phyloP scores from a whole-genome alignment of 352 stramenopile species.

The Phytophthora sansomeana region DNA sequence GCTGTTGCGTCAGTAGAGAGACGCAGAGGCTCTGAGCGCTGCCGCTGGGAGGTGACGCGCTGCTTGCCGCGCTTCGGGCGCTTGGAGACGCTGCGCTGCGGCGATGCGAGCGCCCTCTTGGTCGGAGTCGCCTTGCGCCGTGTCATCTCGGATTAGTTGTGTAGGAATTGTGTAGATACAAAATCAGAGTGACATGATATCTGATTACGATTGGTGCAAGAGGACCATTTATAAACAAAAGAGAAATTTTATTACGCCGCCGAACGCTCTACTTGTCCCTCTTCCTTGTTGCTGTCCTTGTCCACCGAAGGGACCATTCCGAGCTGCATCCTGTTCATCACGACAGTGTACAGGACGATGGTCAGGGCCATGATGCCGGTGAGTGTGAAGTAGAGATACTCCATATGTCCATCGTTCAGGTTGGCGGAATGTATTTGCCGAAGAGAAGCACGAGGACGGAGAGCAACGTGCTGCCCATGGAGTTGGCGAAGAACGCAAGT shows the following conservation, averaged over 20 bases:
- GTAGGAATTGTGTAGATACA: not conserved
- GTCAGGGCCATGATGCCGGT: constrained; percentile 39
- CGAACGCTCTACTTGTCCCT: not conserved
- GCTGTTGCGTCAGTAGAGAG: constrained; percentile 11
- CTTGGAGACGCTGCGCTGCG: constrained; percentile 14
- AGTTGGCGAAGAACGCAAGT: constrained; percentile 44
- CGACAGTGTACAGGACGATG: constrained; percentile 41
- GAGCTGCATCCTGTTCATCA: constrained; percentile 43
- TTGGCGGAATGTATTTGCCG: constrained; percentile 47
- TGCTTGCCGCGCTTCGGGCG: constrained; percentile 1
- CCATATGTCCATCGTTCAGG: constrained; percentile 64
- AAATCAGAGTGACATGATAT: not conserved
- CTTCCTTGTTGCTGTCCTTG: not conserved
- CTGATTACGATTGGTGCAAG: not conserved
- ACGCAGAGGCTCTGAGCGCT: constrained; percentile 13
- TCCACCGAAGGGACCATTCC: constrained; percentile 28
- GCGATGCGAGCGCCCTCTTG: constrained; percentile 16
- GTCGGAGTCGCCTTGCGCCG: constrained; percentile 30
- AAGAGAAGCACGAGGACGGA: constrained; percentile 68
- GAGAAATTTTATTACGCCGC: not conserved
- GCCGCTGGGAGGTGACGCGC: not conserved
- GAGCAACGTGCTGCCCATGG: constrained; percentile 58
- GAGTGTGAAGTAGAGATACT: constrained; percentile 50
- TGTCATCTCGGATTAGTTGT: constrained; percentile 14
- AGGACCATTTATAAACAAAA: not conserved